Evolutionary conservation across 2,329 filamentous ascomycete species (phyloP).

Genomic region (Laburnicola sp.): DNA sequence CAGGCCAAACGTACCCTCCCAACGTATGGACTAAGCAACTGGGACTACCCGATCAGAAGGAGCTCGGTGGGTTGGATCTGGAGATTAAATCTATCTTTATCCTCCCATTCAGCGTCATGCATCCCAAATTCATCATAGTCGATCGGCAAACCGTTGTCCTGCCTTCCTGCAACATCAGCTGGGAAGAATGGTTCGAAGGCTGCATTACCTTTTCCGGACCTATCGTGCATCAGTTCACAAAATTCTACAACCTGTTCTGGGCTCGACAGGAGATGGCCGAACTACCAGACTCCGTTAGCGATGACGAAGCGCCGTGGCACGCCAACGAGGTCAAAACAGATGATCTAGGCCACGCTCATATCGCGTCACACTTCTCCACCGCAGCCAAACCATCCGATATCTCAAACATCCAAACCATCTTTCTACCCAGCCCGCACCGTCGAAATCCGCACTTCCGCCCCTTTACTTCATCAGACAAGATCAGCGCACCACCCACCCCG

Average conservation of each 20-base stretch:
- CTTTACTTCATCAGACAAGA: constrained; percentile 24
- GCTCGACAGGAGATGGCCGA: constrained; percentile 34
- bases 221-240: constrained; percentile 63
- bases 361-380: constrained; percentile 5
- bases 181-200: constrained; percentile 86
- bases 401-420: constrained; percentile 56
- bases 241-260: constrained; percentile 74
- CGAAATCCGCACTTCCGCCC: constrained; percentile 66
- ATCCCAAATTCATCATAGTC: constrained; percentile 78
- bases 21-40: constrained; percentile 63
- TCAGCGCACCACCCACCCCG: constrained; percentile 67
- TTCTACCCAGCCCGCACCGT: constrained; percentile 76
- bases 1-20: constrained; percentile 65
- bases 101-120: constrained; percentile 81
- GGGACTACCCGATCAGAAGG: constrained; percentile 62
- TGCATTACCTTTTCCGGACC: constrained; percentile 68
- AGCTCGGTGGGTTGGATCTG: constrained; percentile 65
- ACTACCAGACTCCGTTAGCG: not conserved
- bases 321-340: not conserved
- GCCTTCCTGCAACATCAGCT: constrained; percentile 82
- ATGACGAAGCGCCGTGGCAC: not conserved
- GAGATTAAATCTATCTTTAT: constrained; percentile 78
- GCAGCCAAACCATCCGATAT: constrained; percentile 6
- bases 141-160: constrained; percentile 69
- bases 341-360: constrained; percentile 11